Conservation (phyloP, 2,329 filamentous ascomycete genomes). For the Meredithiella fracta region DNA sequence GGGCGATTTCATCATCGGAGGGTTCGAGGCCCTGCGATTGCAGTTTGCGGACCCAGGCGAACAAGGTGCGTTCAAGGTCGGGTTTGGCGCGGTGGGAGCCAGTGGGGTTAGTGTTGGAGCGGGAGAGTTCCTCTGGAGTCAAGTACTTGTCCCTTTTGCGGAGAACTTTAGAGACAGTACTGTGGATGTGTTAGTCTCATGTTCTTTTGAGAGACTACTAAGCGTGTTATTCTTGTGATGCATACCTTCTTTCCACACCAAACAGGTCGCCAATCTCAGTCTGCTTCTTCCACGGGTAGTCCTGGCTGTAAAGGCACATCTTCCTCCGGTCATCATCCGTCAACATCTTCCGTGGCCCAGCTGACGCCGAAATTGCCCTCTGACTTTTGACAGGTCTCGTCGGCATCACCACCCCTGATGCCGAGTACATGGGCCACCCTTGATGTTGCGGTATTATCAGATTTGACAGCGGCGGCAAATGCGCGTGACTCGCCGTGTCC, state of each 20-base stretch:
- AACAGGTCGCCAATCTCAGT: constrained; percentile 93
- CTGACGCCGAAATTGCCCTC: constrained; percentile 30
- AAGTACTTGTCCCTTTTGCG: constrained; percentile 91
- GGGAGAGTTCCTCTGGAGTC: constrained; percentile 59
- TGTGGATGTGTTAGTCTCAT: constrained; percentile 24
- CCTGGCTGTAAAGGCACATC: constrained; percentile 89
- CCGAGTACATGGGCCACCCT: no score
- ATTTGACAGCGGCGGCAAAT: no score
- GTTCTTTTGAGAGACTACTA: no score
- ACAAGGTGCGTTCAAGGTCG: constrained; percentile 79
- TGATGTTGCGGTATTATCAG: no score
- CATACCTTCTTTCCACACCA: constrained; percentile 90
- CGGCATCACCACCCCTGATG: no score
- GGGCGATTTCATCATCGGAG: constrained; percentile 65
- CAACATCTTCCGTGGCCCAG: constrained; percentile 65
- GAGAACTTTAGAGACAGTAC: constrained; percentile 96
- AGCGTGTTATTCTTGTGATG: no score
- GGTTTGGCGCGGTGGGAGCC: constrained; percentile 39
- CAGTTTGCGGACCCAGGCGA: constrained; percentile 73
- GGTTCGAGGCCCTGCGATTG: constrained; percentile 59
- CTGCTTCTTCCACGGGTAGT: constrained; percentile 81
- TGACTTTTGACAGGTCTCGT: constrained; percentile 1
- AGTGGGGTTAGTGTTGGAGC: constrained; percentile 16
- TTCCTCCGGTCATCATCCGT: constrained; percentile 77
- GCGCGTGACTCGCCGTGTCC: no score